Conservation (phyloP, 2,329 filamentous ascomycete species). For the Keithomyces neogunnii region DNA sequence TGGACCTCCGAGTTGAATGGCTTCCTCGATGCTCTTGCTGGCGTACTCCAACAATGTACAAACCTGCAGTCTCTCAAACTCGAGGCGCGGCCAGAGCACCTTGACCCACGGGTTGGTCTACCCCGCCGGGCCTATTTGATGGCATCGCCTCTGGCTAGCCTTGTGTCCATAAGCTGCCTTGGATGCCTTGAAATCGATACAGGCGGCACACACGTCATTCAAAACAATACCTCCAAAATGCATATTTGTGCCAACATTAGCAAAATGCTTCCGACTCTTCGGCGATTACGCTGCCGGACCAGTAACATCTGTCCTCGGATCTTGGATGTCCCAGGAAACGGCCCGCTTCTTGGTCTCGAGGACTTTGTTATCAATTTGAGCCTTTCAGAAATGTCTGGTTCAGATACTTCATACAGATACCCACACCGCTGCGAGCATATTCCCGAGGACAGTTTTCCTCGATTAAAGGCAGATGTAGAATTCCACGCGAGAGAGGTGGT, state of each 20-base stretch:
- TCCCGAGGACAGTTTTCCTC: slow-evolving; percentile 2
- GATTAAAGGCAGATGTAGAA: slow-evolving; percentile 7
- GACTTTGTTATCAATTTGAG: slow-evolving; percentile 8
- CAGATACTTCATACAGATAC: slow-evolving; percentile 5
- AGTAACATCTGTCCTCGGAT: slow-evolving; percentile 6
- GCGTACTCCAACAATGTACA: slow-evolving; percentile 7
- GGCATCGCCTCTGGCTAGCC: slow-evolving; percentile 3
- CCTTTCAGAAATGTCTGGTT: slow-evolving; percentile 4
- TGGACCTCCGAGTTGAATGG: slow-evolving; percentile 6
- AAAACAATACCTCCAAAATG: not conserved
- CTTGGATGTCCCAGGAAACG: slow-evolving; percentile 1
- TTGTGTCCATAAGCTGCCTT: slow-evolving; percentile 4
- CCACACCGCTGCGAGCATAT: not conserved
- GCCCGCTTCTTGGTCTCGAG: not conserved
- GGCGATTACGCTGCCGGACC: slow-evolving; percentile 7
- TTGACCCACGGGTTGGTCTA: slow-evolving; percentile 1
- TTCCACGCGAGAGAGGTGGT: slow-evolving; percentile 4
- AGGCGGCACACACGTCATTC: slow-evolving; percentile 4
- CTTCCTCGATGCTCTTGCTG: slow-evolving; percentile 1
- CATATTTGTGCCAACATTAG: slow-evolving; percentile 6
- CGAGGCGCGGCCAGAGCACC: slow-evolving; percentile 6
- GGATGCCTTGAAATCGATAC: slow-evolving; percentile 8
- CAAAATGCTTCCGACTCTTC: slow-evolving; percentile 5
- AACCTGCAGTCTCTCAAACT: slow-evolving; percentile 4
- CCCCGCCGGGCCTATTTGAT: slow-evolving; percentile 6